Evolutionary conservation across 768 basidiomycete genomes (phyloP).

Genomic region (Kwoniella bestiolae): DNA sequence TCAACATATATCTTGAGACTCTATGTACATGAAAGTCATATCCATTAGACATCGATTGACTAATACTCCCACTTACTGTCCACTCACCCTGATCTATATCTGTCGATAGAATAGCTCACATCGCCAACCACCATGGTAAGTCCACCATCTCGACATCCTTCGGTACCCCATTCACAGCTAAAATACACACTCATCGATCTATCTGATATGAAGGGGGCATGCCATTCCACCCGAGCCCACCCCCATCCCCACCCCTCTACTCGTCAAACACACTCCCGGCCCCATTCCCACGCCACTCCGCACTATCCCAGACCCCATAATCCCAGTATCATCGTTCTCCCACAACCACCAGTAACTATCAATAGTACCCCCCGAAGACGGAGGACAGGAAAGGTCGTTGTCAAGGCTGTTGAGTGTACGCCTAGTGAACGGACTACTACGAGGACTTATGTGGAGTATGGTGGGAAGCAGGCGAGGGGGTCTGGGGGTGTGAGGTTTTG

Average conservation of each 20-base stretch:
- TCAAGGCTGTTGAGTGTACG: slow-evolving; percentile 2
- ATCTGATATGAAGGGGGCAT: background rate
- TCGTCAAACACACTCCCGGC: background rate
- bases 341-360: background rate
- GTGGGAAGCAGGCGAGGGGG: no score
- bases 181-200: no score
- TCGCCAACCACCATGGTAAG: background rate
- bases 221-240: background rate
- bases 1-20: no score
- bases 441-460: slow-evolving; percentile 6
- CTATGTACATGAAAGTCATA: no score
- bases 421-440: background rate
- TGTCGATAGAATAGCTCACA: no score
- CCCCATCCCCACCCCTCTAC: background rate
- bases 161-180: background rate
- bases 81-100: background rate
- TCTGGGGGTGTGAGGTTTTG: no score
- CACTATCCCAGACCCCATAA: background rate
- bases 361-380: background rate
- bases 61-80: no score
- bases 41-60: no score
- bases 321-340: background rate
- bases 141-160: background rate
- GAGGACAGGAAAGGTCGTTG: background rate
- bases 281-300: background rate